phyloP scores from a whole-genome alignment of 148 eudicot genomes.

The Rhododendron simsii region DNA sequence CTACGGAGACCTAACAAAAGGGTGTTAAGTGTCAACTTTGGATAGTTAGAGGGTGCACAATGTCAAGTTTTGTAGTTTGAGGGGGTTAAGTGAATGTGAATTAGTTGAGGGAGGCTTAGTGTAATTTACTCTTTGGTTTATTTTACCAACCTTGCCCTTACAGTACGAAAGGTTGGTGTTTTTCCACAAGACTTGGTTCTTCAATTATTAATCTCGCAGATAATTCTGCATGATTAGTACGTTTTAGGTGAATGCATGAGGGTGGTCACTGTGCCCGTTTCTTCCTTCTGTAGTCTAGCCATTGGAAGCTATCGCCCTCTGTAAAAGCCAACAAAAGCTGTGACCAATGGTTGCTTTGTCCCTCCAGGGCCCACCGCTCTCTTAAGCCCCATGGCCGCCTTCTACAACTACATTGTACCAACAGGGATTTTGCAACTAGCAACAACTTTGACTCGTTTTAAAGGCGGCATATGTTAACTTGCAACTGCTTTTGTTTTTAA shows the following conservation, averaged over 20 bases:
- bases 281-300: neutral
- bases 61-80: too few species aligned
- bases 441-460: too few species aligned
- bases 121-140: too few species aligned
- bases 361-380: neutral
- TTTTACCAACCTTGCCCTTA: neutral
- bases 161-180: neutral
- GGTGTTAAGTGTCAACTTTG: too few species aligned
- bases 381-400: neutral
- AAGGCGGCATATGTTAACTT: too few species aligned
- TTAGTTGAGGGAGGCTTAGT: too few species aligned
- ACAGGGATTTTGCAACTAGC: too few species aligned
- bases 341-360: neutral
- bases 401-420: neutral
- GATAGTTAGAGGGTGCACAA: too few species aligned
- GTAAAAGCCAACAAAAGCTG: neutral
- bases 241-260: neutral
- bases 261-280: neutral
- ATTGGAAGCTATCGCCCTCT: neutral
- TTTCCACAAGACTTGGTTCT: neutral
- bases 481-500: too few species aligned
- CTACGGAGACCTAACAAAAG: too few species aligned
- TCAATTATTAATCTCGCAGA: neutral
- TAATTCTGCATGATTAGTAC: neutral
- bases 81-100: too few species aligned